Evolutionary conservation across 2,329 filamentous ascomycete genomes (phyloP).

Genomic region (Calonectria ilicicola): DNA sequence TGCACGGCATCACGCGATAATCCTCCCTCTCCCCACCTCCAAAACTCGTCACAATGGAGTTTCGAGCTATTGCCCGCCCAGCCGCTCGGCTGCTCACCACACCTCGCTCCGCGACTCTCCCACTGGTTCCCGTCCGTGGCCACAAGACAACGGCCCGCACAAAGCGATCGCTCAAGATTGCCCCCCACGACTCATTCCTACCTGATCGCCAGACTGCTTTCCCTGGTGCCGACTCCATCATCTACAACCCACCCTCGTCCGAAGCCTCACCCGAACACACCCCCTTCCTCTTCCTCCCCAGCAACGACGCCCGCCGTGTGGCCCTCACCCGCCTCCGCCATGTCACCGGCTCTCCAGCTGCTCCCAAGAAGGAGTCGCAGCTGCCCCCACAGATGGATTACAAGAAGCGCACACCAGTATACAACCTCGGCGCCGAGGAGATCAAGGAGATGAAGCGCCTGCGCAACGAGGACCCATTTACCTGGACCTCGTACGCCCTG

Average conservation of each 20-base stretch:
- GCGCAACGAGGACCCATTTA: slow-evolving; percentile 63
- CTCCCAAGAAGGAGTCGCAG: slow-evolving; percentile 33
- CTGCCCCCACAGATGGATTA: slow-evolving; percentile 52
- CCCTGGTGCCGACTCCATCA: slow-evolving; percentile 54
- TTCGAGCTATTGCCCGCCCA: slow-evolving; percentile 50
- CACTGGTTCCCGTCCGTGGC: slow-evolving; percentile 50
- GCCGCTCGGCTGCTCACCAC: slow-evolving; percentile 47
- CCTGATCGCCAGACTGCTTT: slow-evolving; percentile 48
- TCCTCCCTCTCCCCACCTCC: slow-evolving; percentile 2
- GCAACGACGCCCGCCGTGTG: slow-evolving; percentile 64
- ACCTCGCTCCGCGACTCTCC: slow-evolving; percentile 38
- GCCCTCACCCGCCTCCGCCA: slow-evolving; percentile 60
- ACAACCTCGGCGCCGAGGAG: slow-evolving; percentile 67
- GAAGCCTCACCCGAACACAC: slow-evolving; percentile 71
- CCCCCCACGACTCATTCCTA: slow-evolving; percentile 71
- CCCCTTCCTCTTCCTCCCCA: slow-evolving; percentile 75
- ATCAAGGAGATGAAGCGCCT: slow-evolving; percentile 71
- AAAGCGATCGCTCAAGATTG: slow-evolving; percentile 69
- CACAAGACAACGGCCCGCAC: slow-evolving; percentile 66
- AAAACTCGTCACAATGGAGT: slow-evolving; percentile 46
- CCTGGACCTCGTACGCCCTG: slow-evolving; percentile 66
- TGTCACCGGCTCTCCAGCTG: slow-evolving; percentile 40
- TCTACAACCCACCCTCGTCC: slow-evolving; percentile 69
- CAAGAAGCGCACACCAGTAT: slow-evolving; percentile 51
- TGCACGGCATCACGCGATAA: slow-evolving; percentile 15